These are phyloP conservation scores for Actinomucor elegans DNA, from an alignment of 371 early-diverging fungal species.

Conservation along the genomic window DNA sequence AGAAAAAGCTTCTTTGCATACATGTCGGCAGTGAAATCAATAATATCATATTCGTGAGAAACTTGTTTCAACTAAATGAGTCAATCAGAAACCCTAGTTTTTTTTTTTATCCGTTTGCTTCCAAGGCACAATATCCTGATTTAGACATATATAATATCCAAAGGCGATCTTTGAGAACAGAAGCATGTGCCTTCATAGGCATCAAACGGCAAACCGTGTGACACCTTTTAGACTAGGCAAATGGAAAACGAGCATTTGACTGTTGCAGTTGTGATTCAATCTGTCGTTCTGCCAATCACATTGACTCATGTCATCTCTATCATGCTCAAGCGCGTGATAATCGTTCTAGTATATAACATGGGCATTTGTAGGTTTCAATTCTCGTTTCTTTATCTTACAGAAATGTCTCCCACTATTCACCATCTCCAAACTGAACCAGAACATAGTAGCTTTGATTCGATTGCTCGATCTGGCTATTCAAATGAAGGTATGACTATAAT, in stretches of 20 bases:
- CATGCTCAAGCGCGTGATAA: slow-evolving; percentile 26
- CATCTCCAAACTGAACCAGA: not conserved
- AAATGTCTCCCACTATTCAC: too few species aligned
- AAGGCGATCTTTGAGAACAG: too few species aligned
- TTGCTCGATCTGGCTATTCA: slow-evolving; percentile 17
- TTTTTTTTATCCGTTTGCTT: too few species aligned
- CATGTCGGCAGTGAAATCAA: too few species aligned
- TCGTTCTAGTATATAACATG: too few species aligned
- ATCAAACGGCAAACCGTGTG: slow-evolving; percentile 14
- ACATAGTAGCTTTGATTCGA: not conserved
- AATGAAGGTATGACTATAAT: slow-evolving; percentile 16
- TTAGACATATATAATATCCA: too few species aligned
- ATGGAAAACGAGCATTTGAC: slow-evolving; percentile 12
- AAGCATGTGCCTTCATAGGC: slow-evolving; percentile 22
- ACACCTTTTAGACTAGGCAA: slow-evolving; percentile 10
- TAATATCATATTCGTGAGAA: too few species aligned
- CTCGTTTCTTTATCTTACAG: not conserved
- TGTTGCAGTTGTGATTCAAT: slow-evolving; percentile 22
- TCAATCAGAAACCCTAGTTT: too few species aligned
- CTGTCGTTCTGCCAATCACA: slow-evolving; percentile 19
- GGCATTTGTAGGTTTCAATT: too few species aligned
- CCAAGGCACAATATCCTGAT: too few species aligned
- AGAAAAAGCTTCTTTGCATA: too few species aligned
- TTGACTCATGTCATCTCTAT: slow-evolving; percentile 2
- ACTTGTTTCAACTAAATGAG: too few species aligned